Evolutionary conservation across 2,329 filamentous ascomycete species (phyloP), one percentile per base, ranked within the genome.

Genomic region (Teratosphaeria viscida): DNA sequence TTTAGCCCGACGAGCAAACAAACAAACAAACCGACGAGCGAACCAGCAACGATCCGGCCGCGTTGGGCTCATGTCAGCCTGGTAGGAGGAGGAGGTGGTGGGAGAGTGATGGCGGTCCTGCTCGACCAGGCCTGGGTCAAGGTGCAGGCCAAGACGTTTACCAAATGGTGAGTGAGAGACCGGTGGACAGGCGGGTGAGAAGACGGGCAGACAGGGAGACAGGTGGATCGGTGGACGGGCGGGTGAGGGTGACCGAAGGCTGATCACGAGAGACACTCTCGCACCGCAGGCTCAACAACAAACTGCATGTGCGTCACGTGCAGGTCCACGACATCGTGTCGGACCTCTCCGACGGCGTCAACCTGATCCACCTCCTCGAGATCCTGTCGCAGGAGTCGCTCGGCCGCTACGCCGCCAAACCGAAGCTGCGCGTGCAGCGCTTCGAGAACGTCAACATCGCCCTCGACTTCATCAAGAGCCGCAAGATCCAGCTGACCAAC

Each of bases 391-490:
- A 87, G 72, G 94, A 97, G 76, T 95, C 92, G 7, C 87, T 99
- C 62, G 94, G 94, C 65, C 89, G 92, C 74, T 99, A 99, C 83
- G 94, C 94, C 64, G 89, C 92, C 58, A 95, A 92, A 70, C 94
- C 94, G 47, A 96, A 96, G 77, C 82, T 99, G 67, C 90, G 94
- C 60, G 94, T 99, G 57, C 94, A 99, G 78, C 87, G 86, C 67
- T 99, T 97, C 75, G 94, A 99, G 75, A 99, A 99, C 82, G 92
- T 94, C 74, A 97, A 97, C 78, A 87, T 92, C 67, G 90, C 90
- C 56, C 85, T 99, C 63, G 87, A 96, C 75, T 99, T 94, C 70
- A 91, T 99, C 78, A 95, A 89, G 72, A 86, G 85, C 60, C 82
- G 91, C 67, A 82, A 91, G 69, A 97, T 99, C 64, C 92, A 96